Conservation (phyloP, 768 basidiomycete species). For the Polyporus arcularius region DNA sequence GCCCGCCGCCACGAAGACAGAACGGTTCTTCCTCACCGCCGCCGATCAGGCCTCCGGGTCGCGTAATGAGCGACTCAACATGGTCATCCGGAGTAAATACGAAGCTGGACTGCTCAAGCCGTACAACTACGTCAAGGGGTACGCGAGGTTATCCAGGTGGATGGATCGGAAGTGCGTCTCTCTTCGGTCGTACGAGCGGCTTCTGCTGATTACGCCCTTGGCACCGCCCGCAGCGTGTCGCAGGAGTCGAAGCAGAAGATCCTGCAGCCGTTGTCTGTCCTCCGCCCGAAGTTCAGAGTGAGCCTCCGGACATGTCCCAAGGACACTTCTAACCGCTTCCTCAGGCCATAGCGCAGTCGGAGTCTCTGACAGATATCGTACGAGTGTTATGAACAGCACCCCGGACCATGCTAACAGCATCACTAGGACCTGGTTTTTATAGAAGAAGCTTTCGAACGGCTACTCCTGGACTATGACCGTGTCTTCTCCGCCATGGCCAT, state of each 20-base stretch:
- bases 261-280: constrained; percentile 81
- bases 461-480: constrained; percentile 93
- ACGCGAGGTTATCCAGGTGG: constrained; percentile 88
- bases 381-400: constrained; percentile 25
- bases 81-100: constrained; percentile 95
- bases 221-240: constrained; percentile 60
- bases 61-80: constrained; percentile 83
- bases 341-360: constrained; percentile 71
- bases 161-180: constrained; percentile 84
- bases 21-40: constrained; percentile 88
- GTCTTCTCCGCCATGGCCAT: constrained; percentile 96
- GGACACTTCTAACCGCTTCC: constrained; percentile 4
- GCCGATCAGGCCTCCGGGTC: constrained; percentile 94
- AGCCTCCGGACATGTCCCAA: constrained; percentile 22
- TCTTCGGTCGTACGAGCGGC: not conserved
- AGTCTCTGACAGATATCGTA: constrained; percentile 78
- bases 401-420: constrained; percentile 5
- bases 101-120: constrained; percentile 94
- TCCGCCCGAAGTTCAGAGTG: constrained; percentile 85
- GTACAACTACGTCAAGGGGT: constrained; percentile 96
- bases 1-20: constrained; percentile 77
- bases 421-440: constrained; percentile 90
- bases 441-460: constrained; percentile 95
- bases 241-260: constrained; percentile 92
- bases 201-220: not conserved